A percentile compares a stretch with the other conserved stretches of the same genome.
Evolutionary conservation across 2,329 filamentous ascomycete species (phyloP).

Genomic region (Nigrospora oryzae): DNA sequence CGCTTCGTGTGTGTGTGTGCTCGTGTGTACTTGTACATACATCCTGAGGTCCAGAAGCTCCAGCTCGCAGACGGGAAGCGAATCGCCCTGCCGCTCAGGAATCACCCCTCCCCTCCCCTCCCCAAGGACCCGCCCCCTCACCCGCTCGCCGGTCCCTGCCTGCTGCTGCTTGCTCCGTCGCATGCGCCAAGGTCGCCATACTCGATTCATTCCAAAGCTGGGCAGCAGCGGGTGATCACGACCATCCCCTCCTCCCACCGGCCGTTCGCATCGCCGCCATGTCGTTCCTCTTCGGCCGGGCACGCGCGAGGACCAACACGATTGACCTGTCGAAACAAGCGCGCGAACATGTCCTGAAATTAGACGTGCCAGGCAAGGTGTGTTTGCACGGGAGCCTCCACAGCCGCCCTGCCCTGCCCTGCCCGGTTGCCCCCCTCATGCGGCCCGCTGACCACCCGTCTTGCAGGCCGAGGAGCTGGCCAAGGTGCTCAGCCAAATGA

Average conservation of each 20-base stretch:
- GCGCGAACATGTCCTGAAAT: conserved; percentile 42
- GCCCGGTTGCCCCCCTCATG: background rate
- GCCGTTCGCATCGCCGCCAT: conserved; percentile 19
- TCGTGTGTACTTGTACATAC: too few relatives aligned
- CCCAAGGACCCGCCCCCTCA: background rate
- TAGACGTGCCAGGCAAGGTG: conserved; percentile 45
- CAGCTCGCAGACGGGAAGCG: too few relatives aligned
- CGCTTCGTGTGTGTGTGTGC: too few relatives aligned
- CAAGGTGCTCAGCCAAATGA: conserved; percentile 83
- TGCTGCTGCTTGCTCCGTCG: too few relatives aligned
- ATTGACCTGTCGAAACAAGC: conserved; percentile 48
- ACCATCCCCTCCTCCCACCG: background rate
- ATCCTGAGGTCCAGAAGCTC: too few relatives aligned
- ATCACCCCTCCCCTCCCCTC: background rate
- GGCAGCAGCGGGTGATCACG: background rate
- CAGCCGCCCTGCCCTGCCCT: conserved; percentile 1
- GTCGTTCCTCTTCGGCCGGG: conserved; percentile 50
- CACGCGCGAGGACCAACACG: conserved; percentile 39
- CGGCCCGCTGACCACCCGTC: conserved; percentile 13
- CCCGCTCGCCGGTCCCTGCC: background rate
- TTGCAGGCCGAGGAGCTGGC: conserved; percentile 76
- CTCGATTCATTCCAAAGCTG: background rate
- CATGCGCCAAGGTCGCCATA: background rate
- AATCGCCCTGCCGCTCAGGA: background rate
- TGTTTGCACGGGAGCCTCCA: conserved; percentile 4